Evolutionary conservation across 768 basidiomycete genomes (phyloP), one percentile per base, ranked within the genome.

Genomic region (Leucocoprinus birnbaumii): DNA sequence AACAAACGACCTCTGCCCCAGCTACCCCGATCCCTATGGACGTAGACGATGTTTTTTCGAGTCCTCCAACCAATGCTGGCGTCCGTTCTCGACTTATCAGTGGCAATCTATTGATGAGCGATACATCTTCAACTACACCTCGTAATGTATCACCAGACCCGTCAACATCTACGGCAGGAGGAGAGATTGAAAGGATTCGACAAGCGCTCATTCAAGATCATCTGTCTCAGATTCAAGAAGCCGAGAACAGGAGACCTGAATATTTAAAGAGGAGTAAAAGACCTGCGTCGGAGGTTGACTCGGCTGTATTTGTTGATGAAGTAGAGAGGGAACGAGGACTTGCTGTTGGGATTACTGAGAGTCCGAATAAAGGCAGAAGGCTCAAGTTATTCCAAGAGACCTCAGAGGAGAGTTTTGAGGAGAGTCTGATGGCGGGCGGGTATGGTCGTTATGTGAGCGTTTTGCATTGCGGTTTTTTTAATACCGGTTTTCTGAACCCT

Each of bases 331-430:
- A 66, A 51, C 63, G 59, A 41, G 63, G 55, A 22, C 49, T 65
- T 2, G 63, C 71, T 27, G 71, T 89, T 26, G 87, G 87, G 14
- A 83, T 91, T 24, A 79, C 78, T 60, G 83, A 86, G 59, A 89
- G 82, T 61, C 88, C 89, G 0, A 67, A 75, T 52, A 90, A 86
- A 69, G 90, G 90, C 1, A 75, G 89, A 54, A 75, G 88, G 48
- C 71, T 91, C 34, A 85, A 83, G 59, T 67, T 92, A 38, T 91
- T 91, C 66, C 88, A 89, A 66, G 87, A 89, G 69, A 90, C 88
- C 0, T 87, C 86, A 3, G 87, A 89, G 44, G 87, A 89, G 68
- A 91, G 88, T 62, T 91, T 91, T 61, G 89, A 91, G 62, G 89
- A 91, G 69, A 87, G 87, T 61, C 66, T 91, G 40, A 88, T 90